Conservation (phyloP, 2,329 filamentous ascomycete genomes). For the Apiospora malaysiana region DNA sequence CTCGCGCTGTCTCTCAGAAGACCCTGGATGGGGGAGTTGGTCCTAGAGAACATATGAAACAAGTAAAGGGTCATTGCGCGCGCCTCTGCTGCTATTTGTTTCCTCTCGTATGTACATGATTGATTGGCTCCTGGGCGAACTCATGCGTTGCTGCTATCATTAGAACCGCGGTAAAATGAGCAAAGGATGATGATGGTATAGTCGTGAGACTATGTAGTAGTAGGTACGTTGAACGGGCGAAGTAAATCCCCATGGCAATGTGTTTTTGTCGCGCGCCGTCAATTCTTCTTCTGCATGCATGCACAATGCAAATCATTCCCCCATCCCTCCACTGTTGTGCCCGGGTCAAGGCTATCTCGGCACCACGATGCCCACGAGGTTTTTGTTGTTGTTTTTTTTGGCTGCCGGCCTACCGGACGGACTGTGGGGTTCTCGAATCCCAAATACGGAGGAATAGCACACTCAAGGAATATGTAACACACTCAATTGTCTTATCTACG, state of each 20-base stretch:
- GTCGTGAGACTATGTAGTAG: neutral
- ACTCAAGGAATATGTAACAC: no score
- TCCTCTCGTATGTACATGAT: neutral
- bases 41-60: neutral
- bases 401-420: slow-evolving; percentile 1
- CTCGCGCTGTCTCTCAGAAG: neutral
- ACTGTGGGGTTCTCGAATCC: neutral
- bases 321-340: neutral
- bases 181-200: neutral
- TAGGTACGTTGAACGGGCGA: no score
- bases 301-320: neutral
- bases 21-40: slow-evolving; percentile 3
- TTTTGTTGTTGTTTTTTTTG: neutral
- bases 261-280: neutral
- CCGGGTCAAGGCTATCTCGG: neutral
- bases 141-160: neutral
- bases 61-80: neutral
- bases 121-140: neutral
- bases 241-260: neutral
- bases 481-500: no score
- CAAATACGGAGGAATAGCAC: neutral
- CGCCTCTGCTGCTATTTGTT: neutral
- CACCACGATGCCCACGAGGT: neutral
- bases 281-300: no score
- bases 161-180: neutral